These are phyloP conservation scores for Acanthamoeba lenticulata DNA, from an alignment of 208 protist species.

Conservation along the genomic window DNA sequence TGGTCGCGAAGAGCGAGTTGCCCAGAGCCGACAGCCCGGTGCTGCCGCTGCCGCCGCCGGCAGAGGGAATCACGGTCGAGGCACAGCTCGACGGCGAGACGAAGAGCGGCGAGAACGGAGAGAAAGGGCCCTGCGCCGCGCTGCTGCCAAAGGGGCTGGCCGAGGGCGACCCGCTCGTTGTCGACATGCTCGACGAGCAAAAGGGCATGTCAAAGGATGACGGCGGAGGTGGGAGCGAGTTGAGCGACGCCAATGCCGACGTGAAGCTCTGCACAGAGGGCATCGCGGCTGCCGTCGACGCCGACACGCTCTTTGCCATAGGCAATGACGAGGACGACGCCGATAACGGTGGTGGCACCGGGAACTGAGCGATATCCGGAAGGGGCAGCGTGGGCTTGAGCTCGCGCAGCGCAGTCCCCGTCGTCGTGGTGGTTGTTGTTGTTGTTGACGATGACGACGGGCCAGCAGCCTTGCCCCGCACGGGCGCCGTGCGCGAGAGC, in stretches of 20 bases:
- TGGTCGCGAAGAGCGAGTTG: background rate
- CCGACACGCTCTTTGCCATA: background rate
- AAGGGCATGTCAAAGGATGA: background rate
- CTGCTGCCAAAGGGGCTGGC: background rate
- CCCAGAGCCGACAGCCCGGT: background rate
- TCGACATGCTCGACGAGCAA: background rate
- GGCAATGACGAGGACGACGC: background rate
- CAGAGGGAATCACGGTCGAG: background rate
- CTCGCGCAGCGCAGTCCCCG: too few species aligned
- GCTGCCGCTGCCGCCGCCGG: background rate
- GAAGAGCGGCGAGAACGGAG: constrained; percentile 7
- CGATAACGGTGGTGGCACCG: background rate
- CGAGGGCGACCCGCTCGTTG: background rate
- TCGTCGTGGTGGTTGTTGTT: background rate
- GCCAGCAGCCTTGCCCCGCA: background rate
- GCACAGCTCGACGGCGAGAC: background rate
- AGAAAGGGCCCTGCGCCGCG: background rate
- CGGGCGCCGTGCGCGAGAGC: background rate
- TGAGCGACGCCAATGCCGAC: background rate
- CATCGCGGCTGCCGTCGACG: background rate
- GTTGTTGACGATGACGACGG: background rate
- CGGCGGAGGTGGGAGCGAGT: background rate
- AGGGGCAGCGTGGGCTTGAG: too few species aligned
- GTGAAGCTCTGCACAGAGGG: background rate
- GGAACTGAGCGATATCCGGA: background rate